A percentile compares a stretch with the other conserved stretches of the same genome.
Evolutionary conservation across 495 filamentous ascomycete species (phyloP).

Genomic region (Penicillium turbatum): DNA sequence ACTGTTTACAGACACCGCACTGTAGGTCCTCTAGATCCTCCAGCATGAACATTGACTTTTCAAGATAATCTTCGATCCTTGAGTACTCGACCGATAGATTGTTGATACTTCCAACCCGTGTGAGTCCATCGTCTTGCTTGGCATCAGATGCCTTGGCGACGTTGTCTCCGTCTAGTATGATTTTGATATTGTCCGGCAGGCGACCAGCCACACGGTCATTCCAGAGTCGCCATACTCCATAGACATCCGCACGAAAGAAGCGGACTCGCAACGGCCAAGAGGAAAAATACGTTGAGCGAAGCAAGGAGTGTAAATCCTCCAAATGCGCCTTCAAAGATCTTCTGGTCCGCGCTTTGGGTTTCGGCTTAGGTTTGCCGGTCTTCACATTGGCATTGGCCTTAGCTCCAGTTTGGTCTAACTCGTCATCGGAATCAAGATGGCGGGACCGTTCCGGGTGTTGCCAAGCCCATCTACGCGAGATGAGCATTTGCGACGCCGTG

Average conservation of each 20-base stretch:
- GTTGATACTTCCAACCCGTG: constrained; percentile 36
- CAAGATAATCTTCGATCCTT: constrained; percentile 60
- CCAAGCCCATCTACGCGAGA: constrained; percentile 74
- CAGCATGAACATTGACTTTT: constrained; percentile 64
- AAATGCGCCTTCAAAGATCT: constrained; percentile 59
- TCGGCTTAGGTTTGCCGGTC: constrained; percentile 24
- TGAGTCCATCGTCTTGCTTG: constrained; percentile 1
- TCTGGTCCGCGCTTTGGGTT: constrained; percentile 43
- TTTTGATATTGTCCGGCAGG: constrained; percentile 47
- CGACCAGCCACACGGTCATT: constrained; percentile 44
- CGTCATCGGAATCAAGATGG: constrained; percentile 55
- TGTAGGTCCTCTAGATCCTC: constrained; percentile 51
- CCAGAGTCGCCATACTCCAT: constrained; percentile 62
- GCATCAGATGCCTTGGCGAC: neutral
- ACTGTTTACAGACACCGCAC: constrained; percentile 61
- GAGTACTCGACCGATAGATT: constrained; percentile 63
- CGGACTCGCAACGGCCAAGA: constrained; percentile 78
- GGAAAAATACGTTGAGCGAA: constrained; percentile 70
- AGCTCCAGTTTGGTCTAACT: constrained; percentile 38
- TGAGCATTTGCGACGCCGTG: constrained; percentile 6
- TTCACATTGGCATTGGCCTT: constrained; percentile 9
- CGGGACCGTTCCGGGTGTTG: constrained; percentile 72
- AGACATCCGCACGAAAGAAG: constrained; percentile 72
- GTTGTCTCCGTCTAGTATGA: constrained; percentile 53
- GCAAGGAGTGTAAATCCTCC: constrained; percentile 71